Percentiles rank a stretch among this genome's conserved stretches.
phyloP scores from a whole-genome alignment of 805 yeast genomes.

The Schizosaccharomyces lindneri region DNA sequence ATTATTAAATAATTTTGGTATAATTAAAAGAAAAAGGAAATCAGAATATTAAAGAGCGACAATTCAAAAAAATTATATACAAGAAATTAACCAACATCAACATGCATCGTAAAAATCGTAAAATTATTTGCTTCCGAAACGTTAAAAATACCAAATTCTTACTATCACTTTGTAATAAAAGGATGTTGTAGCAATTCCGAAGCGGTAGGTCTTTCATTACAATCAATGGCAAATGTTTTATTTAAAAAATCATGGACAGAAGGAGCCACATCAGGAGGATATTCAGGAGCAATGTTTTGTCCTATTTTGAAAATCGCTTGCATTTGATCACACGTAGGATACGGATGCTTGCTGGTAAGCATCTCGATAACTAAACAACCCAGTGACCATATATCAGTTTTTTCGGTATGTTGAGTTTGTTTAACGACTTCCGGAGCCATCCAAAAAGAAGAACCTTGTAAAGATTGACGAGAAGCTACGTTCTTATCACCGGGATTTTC shows the following conservation, averaged over 20 bases:
- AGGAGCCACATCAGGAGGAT: slow-evolving; percentile 40
- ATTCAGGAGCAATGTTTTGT: slow-evolving; percentile 46
- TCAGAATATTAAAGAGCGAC: too few species aligned
- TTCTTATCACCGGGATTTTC: slow-evolving; percentile 16
- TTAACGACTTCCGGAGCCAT: slow-evolving; percentile 99
- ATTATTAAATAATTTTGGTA: too few species aligned
- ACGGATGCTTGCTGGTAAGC: slow-evolving; percentile 91
- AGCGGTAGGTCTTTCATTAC: slow-evolving; percentile 50
- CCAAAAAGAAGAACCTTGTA: slow-evolving; percentile 93
- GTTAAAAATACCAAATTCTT: background rate
- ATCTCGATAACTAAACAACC: slow-evolving; percentile 86
- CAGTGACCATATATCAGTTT: slow-evolving; percentile 92
- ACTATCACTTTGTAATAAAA: slow-evolving; percentile 15
- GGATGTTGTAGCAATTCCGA: slow-evolving; percentile 37
- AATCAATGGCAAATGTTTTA: slow-evolving; percentile 52
- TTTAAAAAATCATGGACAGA: slow-evolving; percentile 43
- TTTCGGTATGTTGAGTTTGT: slow-evolving; percentile 70
- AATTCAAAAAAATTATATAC: too few species aligned
- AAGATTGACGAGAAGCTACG: slow-evolving; percentile 37
- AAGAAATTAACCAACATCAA: too few species aligned
- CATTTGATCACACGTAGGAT: slow-evolving; percentile 84
- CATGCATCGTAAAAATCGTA: too few species aligned
- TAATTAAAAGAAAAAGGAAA: too few species aligned
- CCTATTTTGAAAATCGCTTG: slow-evolving; percentile 93
- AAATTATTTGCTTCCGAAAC: background rate